Conservation (phyloP, 2,329 filamentous ascomycete genomes). For the Chrysoporthe cubensis region DNA sequence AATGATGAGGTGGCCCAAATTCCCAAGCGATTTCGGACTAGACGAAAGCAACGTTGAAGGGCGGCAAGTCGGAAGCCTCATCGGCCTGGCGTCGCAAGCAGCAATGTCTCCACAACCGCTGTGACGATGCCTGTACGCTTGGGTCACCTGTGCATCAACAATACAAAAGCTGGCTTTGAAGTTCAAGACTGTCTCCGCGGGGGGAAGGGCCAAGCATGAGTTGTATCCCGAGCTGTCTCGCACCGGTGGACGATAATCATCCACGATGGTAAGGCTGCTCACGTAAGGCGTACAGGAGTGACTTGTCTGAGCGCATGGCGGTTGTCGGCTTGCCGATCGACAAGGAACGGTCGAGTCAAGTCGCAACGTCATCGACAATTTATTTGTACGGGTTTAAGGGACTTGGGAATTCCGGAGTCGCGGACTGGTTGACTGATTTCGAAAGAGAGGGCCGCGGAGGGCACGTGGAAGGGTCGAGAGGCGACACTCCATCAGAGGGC, state of each 20-base stretch:
- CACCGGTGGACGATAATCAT: not conserved
- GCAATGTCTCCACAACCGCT: constrained; percentile 10
- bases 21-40: constrained; percentile 12
- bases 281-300: not conserved
- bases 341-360: not conserved
- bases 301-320: not conserved
- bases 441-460: not conserved
- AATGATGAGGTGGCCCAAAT: constrained; percentile 3
- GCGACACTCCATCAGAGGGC: constrained; percentile 10
- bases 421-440: not conserved
- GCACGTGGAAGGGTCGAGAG: not conserved
- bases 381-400: not conserved
- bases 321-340: not conserved
- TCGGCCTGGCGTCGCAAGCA: not conserved
- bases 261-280: not conserved
- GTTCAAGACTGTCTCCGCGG: constrained; percentile 1
- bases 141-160: constrained; percentile 2
- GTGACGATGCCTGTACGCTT: not conserved
- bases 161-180: not conserved
- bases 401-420: not conserved
- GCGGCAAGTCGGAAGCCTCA: constrained; percentile 7
- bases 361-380: constrained; percentile 7
- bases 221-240: not conserved
- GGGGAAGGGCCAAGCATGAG: not conserved
- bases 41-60: constrained; percentile 3